These are phyloP conservation scores for Ceratobasidium sp. DNA, from an alignment of 1,284 basidiomycete genomes.

Conservation along the genomic window DNA sequence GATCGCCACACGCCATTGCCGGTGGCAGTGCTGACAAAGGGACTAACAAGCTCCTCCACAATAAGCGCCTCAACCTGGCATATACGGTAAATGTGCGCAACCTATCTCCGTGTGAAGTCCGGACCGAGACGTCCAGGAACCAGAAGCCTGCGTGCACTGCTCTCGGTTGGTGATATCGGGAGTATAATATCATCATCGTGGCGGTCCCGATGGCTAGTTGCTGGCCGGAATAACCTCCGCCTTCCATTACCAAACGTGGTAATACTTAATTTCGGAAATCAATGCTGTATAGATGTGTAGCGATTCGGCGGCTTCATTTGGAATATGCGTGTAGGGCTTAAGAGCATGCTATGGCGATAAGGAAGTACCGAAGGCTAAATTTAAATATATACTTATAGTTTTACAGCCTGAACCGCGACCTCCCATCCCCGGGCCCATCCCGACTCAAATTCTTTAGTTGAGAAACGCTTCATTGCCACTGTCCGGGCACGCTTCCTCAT, in stretches of 20 bases:
- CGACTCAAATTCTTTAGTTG: slow-evolving; percentile 77
- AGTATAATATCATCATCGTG: not conserved
- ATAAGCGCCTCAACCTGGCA: not conserved
- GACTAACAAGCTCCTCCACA: not conserved
- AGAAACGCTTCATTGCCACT: slow-evolving; percentile 78
- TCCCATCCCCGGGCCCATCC: slow-evolving; percentile 65
- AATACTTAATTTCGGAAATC: not conserved
- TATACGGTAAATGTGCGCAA: not conserved
- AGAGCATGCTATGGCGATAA: not conserved
- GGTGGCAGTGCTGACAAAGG: not conserved
- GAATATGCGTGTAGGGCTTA: not conserved
- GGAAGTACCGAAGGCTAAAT: not conserved
- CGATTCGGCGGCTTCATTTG: not conserved
- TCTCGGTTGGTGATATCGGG: not conserved
- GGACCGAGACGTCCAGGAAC: not conserved
- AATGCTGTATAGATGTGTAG: not conserved
- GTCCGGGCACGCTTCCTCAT: slow-evolving; percentile 76
- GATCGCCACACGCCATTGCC: not conserved
- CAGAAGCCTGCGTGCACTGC: not conserved
- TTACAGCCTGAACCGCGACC: slow-evolving; percentile 14
- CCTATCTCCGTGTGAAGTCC: not conserved
- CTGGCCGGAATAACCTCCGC: not conserved
- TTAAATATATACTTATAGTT: not conserved
- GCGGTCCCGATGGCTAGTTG: not conserved
- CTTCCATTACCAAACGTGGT: not conserved